phyloP scores from a whole-genome alignment of 2,329 filamentous ascomycete genomes.

The Ramularia endophylla region DNA sequence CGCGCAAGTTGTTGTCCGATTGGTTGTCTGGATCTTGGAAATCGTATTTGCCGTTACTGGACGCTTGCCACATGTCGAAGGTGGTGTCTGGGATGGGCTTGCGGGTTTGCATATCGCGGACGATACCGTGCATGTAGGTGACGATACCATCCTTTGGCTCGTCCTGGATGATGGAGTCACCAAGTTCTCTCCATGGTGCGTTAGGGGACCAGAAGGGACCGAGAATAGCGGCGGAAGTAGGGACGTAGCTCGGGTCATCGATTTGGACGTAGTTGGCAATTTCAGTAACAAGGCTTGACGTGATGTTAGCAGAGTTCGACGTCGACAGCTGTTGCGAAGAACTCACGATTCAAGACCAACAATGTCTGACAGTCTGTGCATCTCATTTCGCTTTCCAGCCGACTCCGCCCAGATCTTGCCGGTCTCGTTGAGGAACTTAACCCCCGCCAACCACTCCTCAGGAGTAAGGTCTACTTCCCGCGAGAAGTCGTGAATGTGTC shows the following conservation, averaged over 20 bases:
- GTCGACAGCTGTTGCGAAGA: too few relatives aligned
- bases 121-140: slow-evolving; percentile 62
- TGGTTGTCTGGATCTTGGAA: slow-evolving; percentile 67
- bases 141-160: slow-evolving; percentile 53
- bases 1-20: slow-evolving; percentile 66
- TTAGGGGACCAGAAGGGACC: slow-evolving; percentile 74
- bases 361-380: slow-evolving; percentile 66
- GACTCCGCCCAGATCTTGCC: slow-evolving; percentile 56
- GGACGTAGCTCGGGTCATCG: slow-evolving; percentile 55
- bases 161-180: slow-evolving; percentile 61
- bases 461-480: slow-evolving; percentile 70
- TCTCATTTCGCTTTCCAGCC: slow-evolving; percentile 65
- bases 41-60: slow-evolving; percentile 64
- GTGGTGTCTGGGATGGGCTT: slow-evolving; percentile 61
- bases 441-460: slow-evolving; percentile 71
- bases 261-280: slow-evolving; percentile 57
- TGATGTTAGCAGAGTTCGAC: too few relatives aligned
- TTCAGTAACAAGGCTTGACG: slow-evolving; percentile 55
- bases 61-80: slow-evolving; percentile 74
- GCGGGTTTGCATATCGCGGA: slow-evolving; percentile 60
- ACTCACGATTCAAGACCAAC: slow-evolving; percentile 60
- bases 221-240: slow-evolving; percentile 70
- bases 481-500: slow-evolving; percentile 71
- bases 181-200: slow-evolving; percentile 64
- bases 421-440: slow-evolving; percentile 68